Percentiles rank a stretch among this genome's conserved stretches.
Evolutionary conservation across 2,329 filamentous ascomycete genomes (phyloP).

Genomic region (Trichoderma asperellum): DNA sequence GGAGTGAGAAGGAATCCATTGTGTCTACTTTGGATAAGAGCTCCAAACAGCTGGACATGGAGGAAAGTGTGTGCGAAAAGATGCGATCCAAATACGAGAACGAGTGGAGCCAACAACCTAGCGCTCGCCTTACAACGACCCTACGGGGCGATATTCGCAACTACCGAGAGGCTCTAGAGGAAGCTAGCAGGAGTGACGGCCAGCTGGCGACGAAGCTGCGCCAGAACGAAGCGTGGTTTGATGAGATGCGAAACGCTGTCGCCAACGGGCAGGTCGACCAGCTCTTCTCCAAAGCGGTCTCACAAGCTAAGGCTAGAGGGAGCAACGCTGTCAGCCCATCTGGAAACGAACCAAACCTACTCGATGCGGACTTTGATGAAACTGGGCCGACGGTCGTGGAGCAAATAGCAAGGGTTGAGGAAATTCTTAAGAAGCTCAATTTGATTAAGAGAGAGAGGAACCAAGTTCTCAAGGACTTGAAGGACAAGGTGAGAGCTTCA

Average conservation of each 20-base stretch:
- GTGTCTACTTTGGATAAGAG: slow-evolving; percentile 74
- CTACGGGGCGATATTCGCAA: slow-evolving; percentile 83
- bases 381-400: slow-evolving; percentile 79
- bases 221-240: slow-evolving; percentile 85
- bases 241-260: slow-evolving; percentile 90
- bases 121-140: slow-evolving; percentile 84
- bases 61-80: slow-evolving; percentile 97
- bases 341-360: slow-evolving; percentile 70
- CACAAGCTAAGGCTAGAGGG: slow-evolving; percentile 70
- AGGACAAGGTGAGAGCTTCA: slow-evolving; percentile 78
- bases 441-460: slow-evolving; percentile 88
- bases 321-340: slow-evolving; percentile 65
- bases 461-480: slow-evolving; percentile 93
- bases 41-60: slow-evolving; percentile 89
- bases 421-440: slow-evolving; percentile 86
- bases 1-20: slow-evolving; percentile 76
- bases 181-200: slow-evolving; percentile 83
- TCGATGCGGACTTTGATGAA: slow-evolving; percentile 93
- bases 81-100: slow-evolving; percentile 97
- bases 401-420: slow-evolving; percentile 87
- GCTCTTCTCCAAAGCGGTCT: slow-evolving; percentile 84
- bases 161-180: slow-evolving; percentile 86
- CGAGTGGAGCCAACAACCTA: slow-evolving; percentile 98
- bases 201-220: slow-evolving; percentile 82
- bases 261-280: slow-evolving; percentile 85